A percentile compares a stretch with the other conserved stretches of the same genome.
These are phyloP conservation scores for Clitoria ternatea DNA, from an alignment of 306 rosid genomes.

Conservation along the genomic window DNA sequence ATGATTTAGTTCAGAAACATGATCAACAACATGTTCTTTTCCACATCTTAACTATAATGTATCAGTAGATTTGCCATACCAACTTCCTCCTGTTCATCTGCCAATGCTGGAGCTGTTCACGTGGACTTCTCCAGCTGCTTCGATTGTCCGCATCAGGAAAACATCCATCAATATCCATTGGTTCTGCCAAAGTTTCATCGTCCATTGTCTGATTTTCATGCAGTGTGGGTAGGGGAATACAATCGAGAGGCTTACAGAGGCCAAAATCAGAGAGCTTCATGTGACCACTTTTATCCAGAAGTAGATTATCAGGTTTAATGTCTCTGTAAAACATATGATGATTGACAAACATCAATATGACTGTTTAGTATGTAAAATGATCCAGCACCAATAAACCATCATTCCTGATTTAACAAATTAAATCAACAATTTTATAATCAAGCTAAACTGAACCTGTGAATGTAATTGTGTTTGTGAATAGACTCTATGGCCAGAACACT, in stretches of 20 bases:
- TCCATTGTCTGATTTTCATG: conserved; percentile 84
- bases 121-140: conserved; percentile 89
- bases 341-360: conserved; percentile 20
- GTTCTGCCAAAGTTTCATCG: conserved; percentile 74
- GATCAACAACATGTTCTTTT: conserved; percentile 2
- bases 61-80: conserved; percentile 51
- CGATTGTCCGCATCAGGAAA: conserved; percentile 62
- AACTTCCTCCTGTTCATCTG: conserved; percentile 97
- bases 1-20: not conserved
- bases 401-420: conserved; percentile 12
- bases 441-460: conserved; percentile 67
- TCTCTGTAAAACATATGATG: conserved; percentile 57
- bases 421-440: conserved; percentile 13
- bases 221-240: conserved; percentile 79
- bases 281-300: conserved; percentile 88
- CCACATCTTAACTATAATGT: conserved; percentile 12
- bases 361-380: conserved; percentile 14
- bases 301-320: conserved; percentile 96
- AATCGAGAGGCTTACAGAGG: conserved; percentile 96
- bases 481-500: conserved; percentile 97
- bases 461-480: conserved; percentile 91
- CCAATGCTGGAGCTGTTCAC: conserved; percentile 96
- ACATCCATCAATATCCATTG: conserved; percentile 69
- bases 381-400: conserved; percentile 1
- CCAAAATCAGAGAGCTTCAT: conserved; percentile 99